Base-by-base conservation (phyloP, 108 stramenopile genomes). In the Asterionellopsis glacialis region DNA sequence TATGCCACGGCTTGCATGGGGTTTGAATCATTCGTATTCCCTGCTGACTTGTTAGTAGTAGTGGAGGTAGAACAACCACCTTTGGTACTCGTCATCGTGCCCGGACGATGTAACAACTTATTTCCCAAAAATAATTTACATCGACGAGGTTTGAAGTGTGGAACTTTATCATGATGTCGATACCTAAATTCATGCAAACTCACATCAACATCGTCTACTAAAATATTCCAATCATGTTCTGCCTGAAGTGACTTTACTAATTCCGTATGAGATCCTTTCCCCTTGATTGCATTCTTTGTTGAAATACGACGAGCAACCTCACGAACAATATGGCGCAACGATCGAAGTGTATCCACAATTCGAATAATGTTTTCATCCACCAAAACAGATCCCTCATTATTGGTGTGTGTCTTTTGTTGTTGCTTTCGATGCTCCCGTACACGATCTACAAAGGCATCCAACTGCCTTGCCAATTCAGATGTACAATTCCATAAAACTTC, bases 401-500 rank as follows among this genome's bases (percentile, higher is more conserved):
- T 12, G 63, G 26, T 33, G 33, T 33, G 4, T 23, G 45, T 47
- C 14, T 16, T 38, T 53, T 16, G 18, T 57, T 42, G 61, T 23
- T 21, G 60, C 33, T 50, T 82, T 50, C 52, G 67, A 13, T 63
- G 55, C 45, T 41, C 49, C 39, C 71, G 69, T 44, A 71, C 61
- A 23, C 58, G 12, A 41, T 76, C 77, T 27, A 75, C 63, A 18
- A 54, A 76, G 22, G 21, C 55, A 45, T 84, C 83, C 21, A 88
- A 51, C 21, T 71, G 57, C 1, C 65, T 54, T 44, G 84, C 77
- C 26, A 88, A 54, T 33, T 77, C 83, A 25, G 60, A 55, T 13
- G 73, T 64, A 25, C 64, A 51, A 61, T 92, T 92, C 91, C 91
- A 92, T 10, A 92, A 25, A 6, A 89, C 75, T 50, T 85, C 84